phyloP scores from a whole-genome alignment of 345 rosid species.

The Populus alba region DNA sequence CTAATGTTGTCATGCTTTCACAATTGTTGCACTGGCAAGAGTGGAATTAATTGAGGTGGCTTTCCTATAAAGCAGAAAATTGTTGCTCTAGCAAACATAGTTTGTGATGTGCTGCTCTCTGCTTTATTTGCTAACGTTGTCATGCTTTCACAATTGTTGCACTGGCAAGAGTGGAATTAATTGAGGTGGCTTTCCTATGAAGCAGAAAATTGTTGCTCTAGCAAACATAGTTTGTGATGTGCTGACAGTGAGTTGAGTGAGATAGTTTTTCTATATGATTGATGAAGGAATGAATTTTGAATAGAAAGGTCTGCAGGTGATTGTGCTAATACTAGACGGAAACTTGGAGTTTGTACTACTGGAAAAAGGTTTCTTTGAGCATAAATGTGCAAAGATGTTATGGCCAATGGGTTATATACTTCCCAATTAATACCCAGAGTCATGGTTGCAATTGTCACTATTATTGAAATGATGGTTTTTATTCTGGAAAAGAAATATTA shows the following conservation, averaged over 20 bases:
- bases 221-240: not conserved
- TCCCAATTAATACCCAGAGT: not conserved
- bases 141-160: not conserved
- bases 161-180: not conserved
- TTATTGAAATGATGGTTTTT: not conserved
- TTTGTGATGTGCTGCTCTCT: not conserved
- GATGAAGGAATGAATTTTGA: not conserved
- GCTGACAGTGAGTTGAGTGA: not conserved
- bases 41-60: not conserved
- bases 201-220: not conserved
- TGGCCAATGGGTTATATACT: not conserved
- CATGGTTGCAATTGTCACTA: not conserved
- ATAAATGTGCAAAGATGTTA: not conserved
- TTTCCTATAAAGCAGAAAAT: not conserved
- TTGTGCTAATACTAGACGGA: not conserved
- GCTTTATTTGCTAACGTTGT: not conserved
- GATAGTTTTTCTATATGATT: not conserved
- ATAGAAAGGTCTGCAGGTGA: not conserved
- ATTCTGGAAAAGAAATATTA: not conserved
- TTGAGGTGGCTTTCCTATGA: not conserved
- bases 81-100: not conserved
- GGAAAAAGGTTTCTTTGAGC: not conserved
- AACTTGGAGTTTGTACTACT: not conserved
- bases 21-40: not conserved
- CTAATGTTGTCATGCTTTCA: not conserved